Conservation (phyloP, 495 filamentous ascomycete genomes). For the Aspergillus baeticus region DNA sequence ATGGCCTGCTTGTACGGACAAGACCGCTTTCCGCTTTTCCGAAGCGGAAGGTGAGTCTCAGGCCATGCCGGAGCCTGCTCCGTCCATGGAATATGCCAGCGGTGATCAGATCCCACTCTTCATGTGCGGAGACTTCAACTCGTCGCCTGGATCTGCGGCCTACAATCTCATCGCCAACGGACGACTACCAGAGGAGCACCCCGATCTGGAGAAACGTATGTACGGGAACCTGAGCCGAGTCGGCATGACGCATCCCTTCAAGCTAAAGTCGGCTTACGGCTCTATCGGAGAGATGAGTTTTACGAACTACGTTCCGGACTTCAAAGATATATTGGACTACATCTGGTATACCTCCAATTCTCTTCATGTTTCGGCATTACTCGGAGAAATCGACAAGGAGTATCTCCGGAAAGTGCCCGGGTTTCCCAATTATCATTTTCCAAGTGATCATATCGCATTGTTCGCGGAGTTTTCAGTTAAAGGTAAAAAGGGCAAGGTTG, state of each 20-base stretch:
- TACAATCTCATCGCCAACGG: constrained; percentile 85
- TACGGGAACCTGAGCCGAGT: constrained; percentile 92
- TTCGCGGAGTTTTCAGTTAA: constrained; percentile 92
- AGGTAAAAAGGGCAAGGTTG: constrained; percentile 77
- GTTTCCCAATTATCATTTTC: constrained; percentile 97
- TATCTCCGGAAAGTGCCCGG: constrained; percentile 90
- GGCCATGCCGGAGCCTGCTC: constrained; percentile 52
- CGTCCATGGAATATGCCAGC: constrained; percentile 74
- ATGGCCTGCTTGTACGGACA: constrained; percentile 73
- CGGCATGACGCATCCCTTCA: constrained; percentile 93
- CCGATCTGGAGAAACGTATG: constrained; percentile 66
- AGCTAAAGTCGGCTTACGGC: constrained; percentile 81
- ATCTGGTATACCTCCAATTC: constrained; percentile 95
- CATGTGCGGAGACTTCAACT: constrained; percentile 96
- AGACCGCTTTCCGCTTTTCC: constrained; percentile 66
- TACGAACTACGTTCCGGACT: constrained; percentile 93
- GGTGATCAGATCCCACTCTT: constrained; percentile 87
- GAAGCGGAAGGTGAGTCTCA: constrained; percentile 56
- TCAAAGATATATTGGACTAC: constrained; percentile 90
- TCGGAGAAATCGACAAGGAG: constrained; percentile 86
- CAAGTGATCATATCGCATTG: constrained; percentile 92
- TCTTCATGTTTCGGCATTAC: constrained; percentile 79
- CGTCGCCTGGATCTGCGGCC: constrained; percentile 75
- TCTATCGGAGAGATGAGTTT: constrained; percentile 79
- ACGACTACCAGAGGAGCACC: constrained; percentile 66